Percentiles rank a stretch among this genome's conserved stretches.
phyloP scores from a whole-genome alignment of 1,284 basidiomycete genomes.

The Sporisorium scitamineum region DNA sequence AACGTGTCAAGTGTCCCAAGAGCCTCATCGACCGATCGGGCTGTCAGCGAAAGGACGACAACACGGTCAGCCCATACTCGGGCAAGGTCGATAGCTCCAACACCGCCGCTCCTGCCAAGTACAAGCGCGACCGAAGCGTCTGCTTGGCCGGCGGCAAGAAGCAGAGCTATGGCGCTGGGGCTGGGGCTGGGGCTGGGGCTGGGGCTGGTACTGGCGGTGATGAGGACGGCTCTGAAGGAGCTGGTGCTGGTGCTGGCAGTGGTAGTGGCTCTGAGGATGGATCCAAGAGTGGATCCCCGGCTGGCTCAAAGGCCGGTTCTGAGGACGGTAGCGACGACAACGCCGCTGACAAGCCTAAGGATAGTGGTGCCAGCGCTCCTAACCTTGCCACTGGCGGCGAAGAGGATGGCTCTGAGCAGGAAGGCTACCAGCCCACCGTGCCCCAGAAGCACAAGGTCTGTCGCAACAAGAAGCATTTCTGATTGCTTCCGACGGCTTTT shows the following conservation, averaged over 20 bases:
- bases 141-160: slow-evolving; percentile 24
- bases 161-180: slow-evolving; percentile 1
- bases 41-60: slow-evolving; percentile 50
- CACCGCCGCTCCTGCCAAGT: slow-evolving; percentile 17
- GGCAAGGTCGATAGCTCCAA: slow-evolving; percentile 14
- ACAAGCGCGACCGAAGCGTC: slow-evolving; percentile 45
- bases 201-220: background rate
- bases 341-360: background rate
- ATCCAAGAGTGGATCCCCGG: background rate
- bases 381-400: background rate
- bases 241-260: background rate
- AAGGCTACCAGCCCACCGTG: slow-evolving; percentile 1
- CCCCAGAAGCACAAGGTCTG: slow-evolving; percentile 1
- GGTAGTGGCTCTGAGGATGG: background rate
- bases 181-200: background rate
- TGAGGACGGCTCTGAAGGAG: background rate
- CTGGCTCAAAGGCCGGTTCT: background rate
- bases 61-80: slow-evolving; percentile 15
- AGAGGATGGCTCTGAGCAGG: background rate
- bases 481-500: background rate
- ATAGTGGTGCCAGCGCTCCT: background rate
- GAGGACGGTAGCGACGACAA: background rate
- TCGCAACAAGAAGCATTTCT: background rate
- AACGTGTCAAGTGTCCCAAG: slow-evolving; percentile 40
- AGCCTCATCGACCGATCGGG: slow-evolving; percentile 45